A percentile compares a stretch with the other conserved stretches of the same genome.
Evolutionary conservation across 2,329 filamentous ascomycete species (phyloP).

Genomic region (Monascus ruber): DNA sequence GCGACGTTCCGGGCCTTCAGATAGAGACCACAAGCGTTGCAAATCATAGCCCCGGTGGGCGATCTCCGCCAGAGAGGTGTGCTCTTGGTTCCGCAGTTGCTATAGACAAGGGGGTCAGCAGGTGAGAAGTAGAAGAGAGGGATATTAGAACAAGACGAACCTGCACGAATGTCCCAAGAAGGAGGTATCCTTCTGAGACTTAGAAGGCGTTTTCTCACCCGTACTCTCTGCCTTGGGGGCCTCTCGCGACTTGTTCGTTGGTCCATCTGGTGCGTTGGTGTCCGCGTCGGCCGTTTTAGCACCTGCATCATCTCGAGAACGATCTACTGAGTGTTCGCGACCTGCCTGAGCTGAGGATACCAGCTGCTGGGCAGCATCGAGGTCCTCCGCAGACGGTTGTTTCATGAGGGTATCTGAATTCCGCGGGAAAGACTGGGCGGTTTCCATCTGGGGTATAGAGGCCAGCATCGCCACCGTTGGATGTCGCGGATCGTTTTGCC

Average conservation of each 20-base stretch:
- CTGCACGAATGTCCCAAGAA: slow-evolving; percentile 33
- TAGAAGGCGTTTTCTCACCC: slow-evolving; percentile 21
- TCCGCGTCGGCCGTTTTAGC: slow-evolving; percentile 8
- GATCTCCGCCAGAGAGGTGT: slow-evolving; percentile 93
- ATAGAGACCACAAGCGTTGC: slow-evolving; percentile 94
- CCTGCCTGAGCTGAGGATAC: slow-evolving; percentile 36
- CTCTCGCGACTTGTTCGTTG: slow-evolving; percentile 9
- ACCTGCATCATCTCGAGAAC: slow-evolving; percentile 11
- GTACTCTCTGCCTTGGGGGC: slow-evolving; percentile 5
- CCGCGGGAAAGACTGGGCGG: slow-evolving; percentile 20
- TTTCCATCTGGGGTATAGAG: slow-evolving; percentile 27
- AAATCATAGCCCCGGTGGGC: slow-evolving; percentile 86
- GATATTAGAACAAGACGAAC: slow-evolving; percentile 12
- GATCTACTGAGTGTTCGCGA: slow-evolving; percentile 23
- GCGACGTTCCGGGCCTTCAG: slow-evolving; percentile 85
- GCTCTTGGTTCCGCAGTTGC: slow-evolving; percentile 88
- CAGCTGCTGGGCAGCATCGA: slow-evolving; percentile 38
- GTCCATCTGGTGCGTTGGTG: slow-evolving; percentile 8
- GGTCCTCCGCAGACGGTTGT: slow-evolving; percentile 36
- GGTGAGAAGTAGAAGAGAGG: background rate
- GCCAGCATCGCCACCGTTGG: slow-evolving; percentile 22
- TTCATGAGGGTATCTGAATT: slow-evolving; percentile 22
- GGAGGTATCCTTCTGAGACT: slow-evolving; percentile 24
- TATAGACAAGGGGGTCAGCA: slow-evolving; percentile 28
- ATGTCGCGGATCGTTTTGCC: background rate